These are phyloP conservation scores for Cladophialophora bantiana DNA, from an alignment of 2,329 filamentous ascomycete species.

Conservation along the genomic window DNA sequence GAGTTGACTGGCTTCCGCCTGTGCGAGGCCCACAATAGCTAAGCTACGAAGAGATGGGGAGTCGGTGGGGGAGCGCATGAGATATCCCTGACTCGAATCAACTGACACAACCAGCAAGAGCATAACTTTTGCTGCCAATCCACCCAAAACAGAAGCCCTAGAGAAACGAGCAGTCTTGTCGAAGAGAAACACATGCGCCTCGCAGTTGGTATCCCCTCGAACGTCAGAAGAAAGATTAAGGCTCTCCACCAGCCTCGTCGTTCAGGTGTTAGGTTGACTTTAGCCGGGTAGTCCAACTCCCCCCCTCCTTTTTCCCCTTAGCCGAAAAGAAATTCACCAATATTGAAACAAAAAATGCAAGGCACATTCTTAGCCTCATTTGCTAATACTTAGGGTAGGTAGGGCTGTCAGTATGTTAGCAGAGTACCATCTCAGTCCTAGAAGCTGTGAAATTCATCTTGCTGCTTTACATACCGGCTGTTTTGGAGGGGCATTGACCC, in stretches of 20 bases:
- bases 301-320: too few relatives aligned
- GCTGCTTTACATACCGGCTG: slow-evolving; percentile 6
- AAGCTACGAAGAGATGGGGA: background rate
- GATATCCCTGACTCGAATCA: background rate
- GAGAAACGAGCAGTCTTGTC: background rate
- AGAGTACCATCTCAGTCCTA: background rate
- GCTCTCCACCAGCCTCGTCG: too few relatives aligned
- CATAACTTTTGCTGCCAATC: background rate
- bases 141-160: background rate
- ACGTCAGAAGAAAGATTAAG: too few relatives aligned
- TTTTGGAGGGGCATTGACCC: slow-evolving; percentile 29
- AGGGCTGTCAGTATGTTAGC: background rate
- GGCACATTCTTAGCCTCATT: too few relatives aligned
- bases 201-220: too few relatives aligned
- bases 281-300: too few relatives aligned
- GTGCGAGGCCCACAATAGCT: background rate
- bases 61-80: background rate
- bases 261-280: too few relatives aligned
- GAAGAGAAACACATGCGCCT: too few relatives aligned
- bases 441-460: background rate
- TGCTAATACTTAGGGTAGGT: background rate
- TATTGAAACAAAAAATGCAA: too few relatives aligned
- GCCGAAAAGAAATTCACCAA: too few relatives aligned
- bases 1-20: background rate
- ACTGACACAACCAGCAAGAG: background rate